phyloP scores from a whole-genome alignment of 495 filamentous ascomycete species.

The Letharia lupina region DNA sequence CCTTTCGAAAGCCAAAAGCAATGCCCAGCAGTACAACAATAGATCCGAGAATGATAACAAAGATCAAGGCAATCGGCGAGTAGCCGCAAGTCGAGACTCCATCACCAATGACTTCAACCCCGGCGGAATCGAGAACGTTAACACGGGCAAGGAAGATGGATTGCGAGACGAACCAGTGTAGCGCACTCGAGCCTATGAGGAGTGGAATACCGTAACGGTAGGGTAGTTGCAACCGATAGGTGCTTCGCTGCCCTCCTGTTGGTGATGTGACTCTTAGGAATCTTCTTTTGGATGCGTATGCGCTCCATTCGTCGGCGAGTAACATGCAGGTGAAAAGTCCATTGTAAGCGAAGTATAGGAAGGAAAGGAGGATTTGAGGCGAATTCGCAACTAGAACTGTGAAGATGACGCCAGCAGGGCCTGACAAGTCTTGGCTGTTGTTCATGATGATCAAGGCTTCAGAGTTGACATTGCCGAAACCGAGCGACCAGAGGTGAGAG shows the following conservation, averaged over 20 bases:
- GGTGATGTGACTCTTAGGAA: slow-evolving; percentile 41
- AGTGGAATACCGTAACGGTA: slow-evolving; percentile 38
- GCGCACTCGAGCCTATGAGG: slow-evolving; percentile 23
- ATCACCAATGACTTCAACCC: slow-evolving; percentile 6
- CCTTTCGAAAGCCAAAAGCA: slow-evolving; percentile 5
- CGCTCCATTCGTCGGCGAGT: slow-evolving; percentile 30
- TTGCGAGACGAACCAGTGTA: slow-evolving; percentile 40
- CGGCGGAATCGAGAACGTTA: slow-evolving; percentile 13
- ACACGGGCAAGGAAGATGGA: slow-evolving; percentile 31
- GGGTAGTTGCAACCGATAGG: slow-evolving; percentile 41
- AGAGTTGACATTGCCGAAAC: slow-evolving; percentile 28
- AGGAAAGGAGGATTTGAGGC: slow-evolving; percentile 38
- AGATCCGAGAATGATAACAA: slow-evolving; percentile 24
- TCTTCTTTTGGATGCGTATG: slow-evolving; percentile 28
- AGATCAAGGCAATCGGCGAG: slow-evolving; percentile 29
- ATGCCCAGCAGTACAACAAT: slow-evolving; percentile 26
- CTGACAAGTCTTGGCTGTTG: neutral
- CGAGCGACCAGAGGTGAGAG: slow-evolving; percentile 20
- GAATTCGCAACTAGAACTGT: slow-evolving; percentile 34
- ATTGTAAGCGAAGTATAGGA: slow-evolving; percentile 37
- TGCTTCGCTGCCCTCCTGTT: slow-evolving; percentile 32
- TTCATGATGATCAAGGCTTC: slow-evolving; percentile 19
- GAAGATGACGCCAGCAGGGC: slow-evolving; percentile 19
- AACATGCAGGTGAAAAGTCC: slow-evolving; percentile 36
- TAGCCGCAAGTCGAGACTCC: slow-evolving; percentile 30